A percentile compares a stretch with the other conserved stretches of the same genome.
These are phyloP conservation scores for Cytauxzoon felis DNA, from an alignment of 169 alveolate species.

Conservation along the genomic window DNA sequence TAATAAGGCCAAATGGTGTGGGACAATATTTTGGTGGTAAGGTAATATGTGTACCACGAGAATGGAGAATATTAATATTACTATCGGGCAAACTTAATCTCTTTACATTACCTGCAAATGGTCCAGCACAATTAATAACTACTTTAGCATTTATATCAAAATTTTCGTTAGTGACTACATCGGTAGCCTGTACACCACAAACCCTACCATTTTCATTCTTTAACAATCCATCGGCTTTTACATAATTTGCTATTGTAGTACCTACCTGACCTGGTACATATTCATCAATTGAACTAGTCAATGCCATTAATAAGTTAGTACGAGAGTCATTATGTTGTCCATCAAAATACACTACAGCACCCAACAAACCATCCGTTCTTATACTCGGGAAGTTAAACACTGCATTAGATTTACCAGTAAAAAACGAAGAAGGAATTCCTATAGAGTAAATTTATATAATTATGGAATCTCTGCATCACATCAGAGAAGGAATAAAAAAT, in stretches of 20 bases:
- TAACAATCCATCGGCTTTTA: constrained; percentile 70
- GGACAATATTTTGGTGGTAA: constrained; percentile 76
- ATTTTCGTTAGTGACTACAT: constrained; percentile 73
- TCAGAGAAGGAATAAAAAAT: too few species aligned
- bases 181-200: constrained; percentile 79
- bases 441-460: background rate
- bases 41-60: constrained; percentile 80
- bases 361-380: constrained; percentile 65
- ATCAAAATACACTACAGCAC: constrained; percentile 85
- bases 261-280: constrained; percentile 82
- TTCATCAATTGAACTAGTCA: constrained; percentile 82
- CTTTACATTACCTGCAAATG: constrained; percentile 75
- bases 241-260: constrained; percentile 85
- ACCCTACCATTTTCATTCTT: constrained; percentile 78
- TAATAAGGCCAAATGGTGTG: constrained; percentile 78
- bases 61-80: constrained; percentile 51
- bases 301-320: constrained; percentile 75
- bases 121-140: constrained; percentile 88
- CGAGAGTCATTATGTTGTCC: constrained; percentile 91
- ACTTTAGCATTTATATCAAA: constrained; percentile 80
- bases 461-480: background rate
- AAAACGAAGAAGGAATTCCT: constrained; percentile 75
- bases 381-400: constrained; percentile 70
- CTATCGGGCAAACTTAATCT: constrained; percentile 61
- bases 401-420: constrained; percentile 65